A percentile compares a stretch with the other conserved stretches of the same genome.
Evolutionary conservation across 176 grass and related monocot species (phyloP).

Genomic region (Cenchrus purpureus): DNA sequence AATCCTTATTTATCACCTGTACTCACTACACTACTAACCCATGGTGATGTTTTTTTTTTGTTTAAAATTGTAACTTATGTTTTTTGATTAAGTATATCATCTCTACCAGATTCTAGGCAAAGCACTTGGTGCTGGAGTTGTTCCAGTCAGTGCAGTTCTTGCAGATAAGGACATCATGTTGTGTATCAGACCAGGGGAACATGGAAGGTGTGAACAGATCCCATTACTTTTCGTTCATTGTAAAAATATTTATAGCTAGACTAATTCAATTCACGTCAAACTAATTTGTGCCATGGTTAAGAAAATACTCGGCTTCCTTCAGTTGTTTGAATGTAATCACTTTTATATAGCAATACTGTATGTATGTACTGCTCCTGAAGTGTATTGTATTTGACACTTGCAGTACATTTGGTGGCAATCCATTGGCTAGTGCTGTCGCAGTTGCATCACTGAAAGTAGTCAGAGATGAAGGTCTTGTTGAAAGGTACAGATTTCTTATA

Average conservation of each 20-base stretch:
- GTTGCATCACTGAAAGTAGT: constrained; percentile 85
- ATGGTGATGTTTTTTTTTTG: constrained; percentile 23
- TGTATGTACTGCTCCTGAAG: constrained; percentile 10
- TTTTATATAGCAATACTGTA: background rate
- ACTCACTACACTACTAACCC: background rate
- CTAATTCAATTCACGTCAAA: background rate
- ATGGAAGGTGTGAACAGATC: constrained; percentile 76
- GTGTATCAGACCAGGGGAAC: constrained; percentile 94
- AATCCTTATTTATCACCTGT: constrained; percentile 12
- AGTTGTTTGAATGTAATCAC: background rate
- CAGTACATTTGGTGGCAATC: constrained; percentile 99
- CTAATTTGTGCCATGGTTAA: constrained; percentile 7
- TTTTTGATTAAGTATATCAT: constrained; percentile 17
- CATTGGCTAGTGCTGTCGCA: constrained; percentile 90
- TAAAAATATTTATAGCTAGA: background rate
- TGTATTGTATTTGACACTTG: constrained; percentile 39
- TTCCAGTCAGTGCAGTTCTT: constrained; percentile 98
- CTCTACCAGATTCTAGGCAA: constrained; percentile 87
- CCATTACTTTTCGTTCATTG: background rate
- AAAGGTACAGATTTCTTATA: constrained; percentile 62
- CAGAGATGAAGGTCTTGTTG: constrained; percentile 82
- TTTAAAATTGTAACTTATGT: constrained; percentile 1
- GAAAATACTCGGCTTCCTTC: background rate
- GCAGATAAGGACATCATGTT: constrained; percentile 95
- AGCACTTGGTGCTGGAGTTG: constrained; percentile 91